Conservation (phyloP, 2,329 filamentous ascomycete species). For the Diaporthe sp. region DNA sequence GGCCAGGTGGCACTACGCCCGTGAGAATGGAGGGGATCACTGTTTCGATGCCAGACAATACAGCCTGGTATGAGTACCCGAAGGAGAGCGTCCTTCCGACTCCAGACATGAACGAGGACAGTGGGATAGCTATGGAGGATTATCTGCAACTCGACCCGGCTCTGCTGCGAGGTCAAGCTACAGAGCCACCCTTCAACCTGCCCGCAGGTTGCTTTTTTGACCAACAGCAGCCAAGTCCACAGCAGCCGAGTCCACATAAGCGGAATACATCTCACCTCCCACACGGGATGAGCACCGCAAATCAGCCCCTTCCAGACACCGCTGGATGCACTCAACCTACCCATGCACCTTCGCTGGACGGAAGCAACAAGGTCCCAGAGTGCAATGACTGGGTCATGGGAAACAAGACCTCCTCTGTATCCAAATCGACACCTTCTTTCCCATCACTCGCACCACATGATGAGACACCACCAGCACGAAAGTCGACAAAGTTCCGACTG, state of each 20-base stretch:
- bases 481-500: constrained; percentile 1
- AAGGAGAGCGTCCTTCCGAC: constrained; percentile 16
- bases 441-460: constrained; percentile 3
- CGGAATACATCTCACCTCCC: not conserved
- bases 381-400: constrained; percentile 5
- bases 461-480: not conserved
- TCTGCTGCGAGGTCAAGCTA: not conserved
- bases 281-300: not conserved
- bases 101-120: not conserved
- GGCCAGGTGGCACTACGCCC: not conserved
- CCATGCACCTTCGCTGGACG: not conserved
- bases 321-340: not conserved
- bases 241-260: not conserved
- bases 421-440: constrained; percentile 15
- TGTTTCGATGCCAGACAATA: constrained; percentile 2
- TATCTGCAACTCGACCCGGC: constrained; percentile 17
- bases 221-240: not conserved
- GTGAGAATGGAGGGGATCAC: constrained; percentile 2
- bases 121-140: not conserved
- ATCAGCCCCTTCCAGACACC: constrained; percentile 9
- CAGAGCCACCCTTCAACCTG: not conserved
- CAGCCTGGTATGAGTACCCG: not conserved
- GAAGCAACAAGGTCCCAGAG: not conserved
- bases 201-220: not conserved
- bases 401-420: constrained; percentile 1